phyloP scores from a whole-genome alignment of 768 basidiomycete genomes.

The Mycena latifolia region DNA sequence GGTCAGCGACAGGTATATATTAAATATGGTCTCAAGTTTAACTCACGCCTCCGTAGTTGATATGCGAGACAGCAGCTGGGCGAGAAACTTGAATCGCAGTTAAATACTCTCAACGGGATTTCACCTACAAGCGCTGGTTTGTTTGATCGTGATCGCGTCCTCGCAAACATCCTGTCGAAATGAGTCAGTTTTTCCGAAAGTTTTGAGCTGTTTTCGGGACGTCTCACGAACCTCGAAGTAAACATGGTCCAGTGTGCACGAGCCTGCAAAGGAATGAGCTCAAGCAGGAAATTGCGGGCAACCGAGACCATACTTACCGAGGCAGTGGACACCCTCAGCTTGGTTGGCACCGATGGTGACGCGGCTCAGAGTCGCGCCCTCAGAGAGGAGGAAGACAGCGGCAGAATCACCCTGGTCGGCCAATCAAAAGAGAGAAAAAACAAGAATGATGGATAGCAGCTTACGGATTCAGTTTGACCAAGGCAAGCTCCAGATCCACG shows the following conservation, averaged over 20 bases:
- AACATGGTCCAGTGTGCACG: conserved; percentile 47
- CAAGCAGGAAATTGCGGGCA: not conserved
- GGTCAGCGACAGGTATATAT: not conserved
- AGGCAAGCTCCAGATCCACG: conserved; percentile 54
- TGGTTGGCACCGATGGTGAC: conserved; percentile 57
- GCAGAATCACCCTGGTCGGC: conserved; percentile 48
- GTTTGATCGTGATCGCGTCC: conserved; percentile 57
- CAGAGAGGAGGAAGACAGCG: conserved; percentile 55
- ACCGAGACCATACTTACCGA: conserved; percentile 39
- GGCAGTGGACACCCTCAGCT: conserved; percentile 55
- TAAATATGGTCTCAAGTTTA: not conserved
- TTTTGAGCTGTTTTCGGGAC: not conserved
- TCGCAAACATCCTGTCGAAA: conserved; percentile 48
- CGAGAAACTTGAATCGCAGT: not conserved
- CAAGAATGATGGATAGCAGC: not conserved
- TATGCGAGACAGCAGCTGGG: not conserved
- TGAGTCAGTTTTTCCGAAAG: not conserved
- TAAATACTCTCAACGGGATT: not conserved
- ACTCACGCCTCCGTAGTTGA: not conserved
- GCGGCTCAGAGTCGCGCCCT: conserved; percentile 54
- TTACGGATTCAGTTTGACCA: conserved; percentile 49
- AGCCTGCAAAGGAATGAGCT: conserved; percentile 36
- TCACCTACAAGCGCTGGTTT: conserved; percentile 44
- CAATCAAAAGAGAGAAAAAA: conserved; percentile 20
- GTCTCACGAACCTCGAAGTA: conserved; percentile 44